A percentile compares a stretch with the other conserved stretches of the same genome.
phyloP scores from a whole-genome alignment of 1,284 basidiomycete species.

The Macrocystidia cucumis region DNA sequence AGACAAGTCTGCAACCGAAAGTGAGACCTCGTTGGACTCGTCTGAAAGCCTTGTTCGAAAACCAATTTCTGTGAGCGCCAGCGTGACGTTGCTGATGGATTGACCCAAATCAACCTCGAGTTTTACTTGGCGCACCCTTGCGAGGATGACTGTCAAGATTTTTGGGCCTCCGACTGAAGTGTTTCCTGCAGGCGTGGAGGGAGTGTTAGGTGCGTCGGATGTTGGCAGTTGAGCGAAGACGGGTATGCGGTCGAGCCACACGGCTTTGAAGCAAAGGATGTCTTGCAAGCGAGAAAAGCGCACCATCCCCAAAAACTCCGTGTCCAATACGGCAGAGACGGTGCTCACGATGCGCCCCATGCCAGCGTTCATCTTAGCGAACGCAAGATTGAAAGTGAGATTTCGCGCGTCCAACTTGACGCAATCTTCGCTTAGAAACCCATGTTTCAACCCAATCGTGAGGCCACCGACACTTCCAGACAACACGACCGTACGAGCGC shows the following conservation, averaged over 20 bases:
- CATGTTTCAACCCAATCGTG: slow-evolving; percentile 71
- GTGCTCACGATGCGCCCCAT: slow-evolving; percentile 37
- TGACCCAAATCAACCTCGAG: slow-evolving; percentile 75
- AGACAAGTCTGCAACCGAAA: slow-evolving; percentile 58
- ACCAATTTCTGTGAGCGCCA: slow-evolving; percentile 56
- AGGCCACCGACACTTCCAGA: slow-evolving; percentile 76
- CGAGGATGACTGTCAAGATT: slow-evolving; percentile 50
- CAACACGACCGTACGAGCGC: slow-evolving; percentile 61
- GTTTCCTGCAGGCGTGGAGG: slow-evolving; percentile 16
- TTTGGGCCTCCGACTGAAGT: slow-evolving; percentile 28
- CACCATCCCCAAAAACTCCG: slow-evolving; percentile 66
- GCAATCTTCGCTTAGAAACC: slow-evolving; percentile 75
- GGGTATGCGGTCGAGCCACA: slow-evolving; percentile 84
- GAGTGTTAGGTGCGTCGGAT: slow-evolving; percentile 15
- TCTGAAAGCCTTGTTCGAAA: slow-evolving; percentile 58
- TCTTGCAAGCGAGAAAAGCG: slow-evolving; percentile 81
- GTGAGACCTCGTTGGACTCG: slow-evolving; percentile 48
- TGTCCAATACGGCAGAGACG: slow-evolving; percentile 66
- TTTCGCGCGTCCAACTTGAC: slow-evolving; percentile 70
- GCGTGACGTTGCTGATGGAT: slow-evolving; percentile 57
- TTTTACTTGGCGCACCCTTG: slow-evolving; percentile 66
- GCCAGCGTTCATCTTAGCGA: slow-evolving; percentile 41
- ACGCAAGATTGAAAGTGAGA: slow-evolving; percentile 64
- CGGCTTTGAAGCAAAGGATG: slow-evolving; percentile 83
- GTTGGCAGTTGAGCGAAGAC: slow-evolving; percentile 52